A percentile compares a stretch with the other conserved stretches of the same genome.
Evolutionary conservation across 257 asterid genomes (phyloP).

Genomic region (Ilex asprella): DNA sequence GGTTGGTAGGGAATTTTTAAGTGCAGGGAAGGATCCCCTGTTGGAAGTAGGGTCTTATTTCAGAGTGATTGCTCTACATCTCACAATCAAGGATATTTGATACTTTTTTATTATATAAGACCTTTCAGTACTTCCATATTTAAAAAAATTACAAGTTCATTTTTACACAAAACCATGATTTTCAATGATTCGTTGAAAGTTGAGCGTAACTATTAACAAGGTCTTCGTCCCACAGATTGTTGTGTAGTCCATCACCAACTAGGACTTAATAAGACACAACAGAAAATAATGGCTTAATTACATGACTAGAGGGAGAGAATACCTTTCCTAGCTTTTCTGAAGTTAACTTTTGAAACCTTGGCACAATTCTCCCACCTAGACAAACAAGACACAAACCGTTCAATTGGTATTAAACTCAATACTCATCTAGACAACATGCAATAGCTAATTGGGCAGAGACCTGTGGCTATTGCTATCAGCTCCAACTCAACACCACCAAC

Average conservation of each 20-base stretch:
- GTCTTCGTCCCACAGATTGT: background rate
- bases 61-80: too few relatives aligned
- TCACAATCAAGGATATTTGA: too few relatives aligned
- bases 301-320: slow-evolving; percentile 1
- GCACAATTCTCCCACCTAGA: slow-evolving; percentile 95
- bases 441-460: slow-evolving; percentile 30
- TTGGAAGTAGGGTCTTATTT: too few relatives aligned
- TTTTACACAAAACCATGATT: too few relatives aligned
- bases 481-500: slow-evolving; percentile 98
- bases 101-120: too few relatives aligned
- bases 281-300: background rate
- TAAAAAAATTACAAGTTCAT: too few relatives aligned
- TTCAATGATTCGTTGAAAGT: too few relatives aligned
- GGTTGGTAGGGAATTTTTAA: too few relatives aligned
- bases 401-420: background rate
- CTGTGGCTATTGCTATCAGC: slow-evolving; percentile 96
- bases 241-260: background rate
- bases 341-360: slow-evolving; percentile 92
- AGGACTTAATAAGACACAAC: slow-evolving; percentile 43
- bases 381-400: background rate
- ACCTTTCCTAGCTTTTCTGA: slow-evolving; percentile 87
- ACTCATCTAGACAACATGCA: background rate
- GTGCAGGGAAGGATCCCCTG: too few relatives aligned
- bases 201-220: too few relatives aligned
- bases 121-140: too few relatives aligned